Evolutionary conservation across 2,329 filamentous ascomycete genomes (phyloP).

Genomic region (Colletotrichum shisoi): DNA sequence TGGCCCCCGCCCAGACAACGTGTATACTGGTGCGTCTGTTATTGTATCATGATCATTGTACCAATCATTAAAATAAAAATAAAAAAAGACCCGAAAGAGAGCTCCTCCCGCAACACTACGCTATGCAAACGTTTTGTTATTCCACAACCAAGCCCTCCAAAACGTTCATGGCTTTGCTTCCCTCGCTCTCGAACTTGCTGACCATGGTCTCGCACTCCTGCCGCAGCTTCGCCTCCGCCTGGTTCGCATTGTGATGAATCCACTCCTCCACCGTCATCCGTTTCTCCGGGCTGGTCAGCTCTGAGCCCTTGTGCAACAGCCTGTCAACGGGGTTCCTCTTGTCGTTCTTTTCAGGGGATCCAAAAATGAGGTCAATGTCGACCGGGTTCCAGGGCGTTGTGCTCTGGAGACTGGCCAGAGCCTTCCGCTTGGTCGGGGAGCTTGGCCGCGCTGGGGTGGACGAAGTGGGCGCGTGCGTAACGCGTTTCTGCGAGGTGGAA

Average conservation of each 20-base stretch:
- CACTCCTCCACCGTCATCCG: conserved; percentile 94
- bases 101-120: conserved; percentile 21
- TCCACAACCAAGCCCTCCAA: conserved; percentile 75
- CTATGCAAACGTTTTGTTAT: conserved; percentile 42
- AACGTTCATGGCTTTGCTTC: conserved; percentile 76
- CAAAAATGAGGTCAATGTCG: conserved; percentile 78
- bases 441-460: conserved; percentile 49
- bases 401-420: conserved; percentile 64
- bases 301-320: conserved; percentile 63
- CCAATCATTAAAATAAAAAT: conserved; percentile 17
- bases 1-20: neutral
- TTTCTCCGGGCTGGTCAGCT: conserved; percentile 78
- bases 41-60: conserved; percentile 27
- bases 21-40: conserved; percentile 5
- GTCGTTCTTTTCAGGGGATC: conserved; percentile 55
- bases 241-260: conserved; percentile 81
- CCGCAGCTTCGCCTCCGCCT: conserved; percentile 81
- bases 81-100: conserved; percentile 3
- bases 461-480: conserved; percentile 57
- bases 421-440: conserved; percentile 70
- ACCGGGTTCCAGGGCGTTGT: conserved; percentile 73
- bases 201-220: conserved; percentile 85
- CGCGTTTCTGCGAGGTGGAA: conserved; percentile 56
- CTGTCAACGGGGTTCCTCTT: conserved; percentile 62
- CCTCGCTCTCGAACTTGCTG: conserved; percentile 82